Conservation (phyloP, 2,329 filamentous ascomycete species). For the Zalaria obscura region DNA sequence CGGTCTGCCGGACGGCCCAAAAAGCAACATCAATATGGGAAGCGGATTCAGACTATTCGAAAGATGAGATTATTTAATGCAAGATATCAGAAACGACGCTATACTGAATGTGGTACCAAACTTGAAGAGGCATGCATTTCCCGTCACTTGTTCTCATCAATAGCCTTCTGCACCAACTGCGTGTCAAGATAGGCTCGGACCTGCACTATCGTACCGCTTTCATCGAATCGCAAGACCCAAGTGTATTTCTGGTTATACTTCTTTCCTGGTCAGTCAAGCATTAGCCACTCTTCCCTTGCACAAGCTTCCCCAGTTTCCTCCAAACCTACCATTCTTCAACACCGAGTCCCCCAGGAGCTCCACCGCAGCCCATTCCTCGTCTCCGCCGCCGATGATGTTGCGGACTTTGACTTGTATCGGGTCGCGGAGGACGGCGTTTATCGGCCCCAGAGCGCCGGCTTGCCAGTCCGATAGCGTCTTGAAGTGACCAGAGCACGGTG, state of each 20-base stretch:
- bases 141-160: constrained; percentile 9
- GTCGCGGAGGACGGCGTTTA: constrained; percentile 11
- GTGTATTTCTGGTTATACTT: constrained; percentile 13
- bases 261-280: constrained; percentile 7
- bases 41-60: no score
- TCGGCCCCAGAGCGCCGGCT: constrained; percentile 11
- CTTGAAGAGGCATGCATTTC: neutral
- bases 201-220: constrained; percentile 9
- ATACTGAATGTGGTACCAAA: constrained; percentile 10
- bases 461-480: constrained; percentile 12
- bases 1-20: no score
- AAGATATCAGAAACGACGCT: no score
- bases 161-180: constrained; percentile 12
- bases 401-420: constrained; percentile 6
- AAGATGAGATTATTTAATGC: no score
- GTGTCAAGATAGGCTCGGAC: constrained; percentile 14
- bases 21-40: no score
- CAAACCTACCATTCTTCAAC: neutral
- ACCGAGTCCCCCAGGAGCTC: neutral
- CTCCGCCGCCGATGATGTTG: neutral
- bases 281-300: neutral
- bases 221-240: constrained; percentile 6
- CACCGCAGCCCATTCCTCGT: neutral
- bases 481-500: neutral
- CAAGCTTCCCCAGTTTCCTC: neutral